A percentile compares a stretch with the other conserved stretches of the same genome.
phyloP scores from a whole-genome alignment of 164 flowering plant species.

The Vitis cinerea region DNA sequence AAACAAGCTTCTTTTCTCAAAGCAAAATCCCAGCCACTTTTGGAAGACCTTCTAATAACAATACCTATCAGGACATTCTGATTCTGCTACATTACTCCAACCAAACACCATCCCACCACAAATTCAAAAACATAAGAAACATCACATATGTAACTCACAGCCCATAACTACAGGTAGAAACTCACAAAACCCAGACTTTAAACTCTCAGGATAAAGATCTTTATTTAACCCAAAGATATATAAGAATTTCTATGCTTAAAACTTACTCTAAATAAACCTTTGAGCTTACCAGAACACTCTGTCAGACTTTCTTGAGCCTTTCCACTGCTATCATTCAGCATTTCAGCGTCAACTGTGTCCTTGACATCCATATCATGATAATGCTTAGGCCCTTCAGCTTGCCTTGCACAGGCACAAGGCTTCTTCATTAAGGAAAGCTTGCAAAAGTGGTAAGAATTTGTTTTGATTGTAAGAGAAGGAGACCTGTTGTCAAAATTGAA shows the following conservation, averaged over 20 bases:
- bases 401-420: slow-evolving; percentile 26
- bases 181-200: too few species aligned
- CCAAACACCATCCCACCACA: too few species aligned
- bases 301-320: slow-evolving; percentile 12
- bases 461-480: slow-evolving; percentile 57
- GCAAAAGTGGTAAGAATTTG: slow-evolving; percentile 89
- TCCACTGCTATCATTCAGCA: slow-evolving; percentile 13
- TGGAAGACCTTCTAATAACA: too few species aligned
- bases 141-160: too few species aligned
- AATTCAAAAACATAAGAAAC: too few species aligned
- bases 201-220: too few species aligned
- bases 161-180: too few species aligned
- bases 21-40: too few species aligned
- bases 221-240: too few species aligned
- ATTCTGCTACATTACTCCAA: too few species aligned
- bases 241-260: neutral
- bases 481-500: slow-evolving; percentile 35
- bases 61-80: too few species aligned
- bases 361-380: slow-evolving; percentile 20
- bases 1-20: too few species aligned
- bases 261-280: slow-evolving; percentile 32
- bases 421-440: slow-evolving; percentile 75
- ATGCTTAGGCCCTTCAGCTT: slow-evolving; percentile 19
- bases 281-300: slow-evolving; percentile 14
- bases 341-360: slow-evolving; percentile 16